A percentile compares a stretch with the other conserved stretches of the same genome.
Evolutionary conservation across 1,284 basidiomycete species (phyloP).

Genomic region (Rhodotorula sp.): DNA sequence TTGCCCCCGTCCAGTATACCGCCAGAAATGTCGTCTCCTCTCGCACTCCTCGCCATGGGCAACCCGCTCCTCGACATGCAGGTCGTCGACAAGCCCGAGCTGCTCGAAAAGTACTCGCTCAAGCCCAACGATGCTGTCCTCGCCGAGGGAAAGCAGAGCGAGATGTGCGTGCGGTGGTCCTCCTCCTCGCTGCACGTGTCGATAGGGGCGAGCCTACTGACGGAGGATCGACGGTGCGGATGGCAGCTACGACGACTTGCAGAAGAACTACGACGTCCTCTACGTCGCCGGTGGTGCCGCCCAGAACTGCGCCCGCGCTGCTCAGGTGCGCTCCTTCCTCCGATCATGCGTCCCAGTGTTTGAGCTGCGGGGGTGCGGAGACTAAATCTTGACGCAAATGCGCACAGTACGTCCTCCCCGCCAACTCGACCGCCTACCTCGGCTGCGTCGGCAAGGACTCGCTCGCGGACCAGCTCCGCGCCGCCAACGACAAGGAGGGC

Average conservation of each 20-base stretch:
- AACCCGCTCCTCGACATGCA: slow-evolving; percentile 49
- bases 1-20: not conserved
- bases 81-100: slow-evolving; percentile 58
- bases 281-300: slow-evolving; percentile 97
- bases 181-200: too few relatives aligned
- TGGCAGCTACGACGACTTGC: slow-evolving; percentile 80
- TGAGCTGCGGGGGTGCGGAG: not conserved
- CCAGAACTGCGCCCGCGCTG: slow-evolving; percentile 93
- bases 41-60: slow-evolving; percentile 46
- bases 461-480: slow-evolving; percentile 81
- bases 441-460: slow-evolving; percentile 92
- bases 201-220: not conserved
- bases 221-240: not conserved
- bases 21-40: slow-evolving; percentile 7
- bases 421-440: slow-evolving; percentile 88
- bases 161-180: slow-evolving; percentile 60
- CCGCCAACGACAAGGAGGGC: slow-evolving; percentile 92
- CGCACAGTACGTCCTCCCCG: slow-evolving; percentile 77
- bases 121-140: slow-evolving; percentile 97
- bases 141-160: slow-evolving; percentile 80
- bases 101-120: slow-evolving; percentile 87
- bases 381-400: not conserved
- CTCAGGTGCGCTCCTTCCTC: slow-evolving; percentile 65
- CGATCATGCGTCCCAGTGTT: not conserved
- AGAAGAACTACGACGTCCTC: slow-evolving; percentile 70